Conservation (phyloP, 2,329 filamentous ascomycete species). For the Calonectria crousiana region DNA sequence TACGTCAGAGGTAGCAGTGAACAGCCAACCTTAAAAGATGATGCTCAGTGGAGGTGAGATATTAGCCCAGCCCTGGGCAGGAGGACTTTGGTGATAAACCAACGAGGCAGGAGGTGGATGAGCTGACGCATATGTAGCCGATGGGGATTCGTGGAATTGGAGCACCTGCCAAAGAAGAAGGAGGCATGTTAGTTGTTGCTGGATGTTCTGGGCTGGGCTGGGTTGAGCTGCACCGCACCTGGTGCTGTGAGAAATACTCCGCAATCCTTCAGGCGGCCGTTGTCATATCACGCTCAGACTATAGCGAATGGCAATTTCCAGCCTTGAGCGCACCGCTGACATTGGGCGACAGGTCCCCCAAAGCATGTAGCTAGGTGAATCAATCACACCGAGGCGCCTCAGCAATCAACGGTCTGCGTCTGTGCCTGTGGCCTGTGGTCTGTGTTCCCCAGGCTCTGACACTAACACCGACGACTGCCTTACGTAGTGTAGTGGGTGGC, state of each 20-base stretch:
- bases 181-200: neutral
- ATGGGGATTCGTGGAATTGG: neutral
- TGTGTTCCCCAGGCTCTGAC: neutral
- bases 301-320: neutral
- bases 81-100: neutral
- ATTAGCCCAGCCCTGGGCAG: neutral
- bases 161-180: neutral
- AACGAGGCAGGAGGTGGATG: neutral
- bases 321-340: neutral
- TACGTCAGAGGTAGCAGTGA: conserved; percentile 1
- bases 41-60: neutral
- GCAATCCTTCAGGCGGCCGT: neutral
- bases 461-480: neutral
- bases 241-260: neutral
- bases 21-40: neutral
- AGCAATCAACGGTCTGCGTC: neutral
- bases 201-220: neutral
- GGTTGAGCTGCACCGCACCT: neutral
- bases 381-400: conserved; percentile 1
- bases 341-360: neutral
- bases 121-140: neutral
- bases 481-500: neutral
- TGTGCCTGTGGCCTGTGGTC: neutral
- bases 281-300: neutral
- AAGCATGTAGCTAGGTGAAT: neutral